Conservation (phyloP, 225 moss, liverwort and hornwort species). For the Neckera pumila region DNA sequence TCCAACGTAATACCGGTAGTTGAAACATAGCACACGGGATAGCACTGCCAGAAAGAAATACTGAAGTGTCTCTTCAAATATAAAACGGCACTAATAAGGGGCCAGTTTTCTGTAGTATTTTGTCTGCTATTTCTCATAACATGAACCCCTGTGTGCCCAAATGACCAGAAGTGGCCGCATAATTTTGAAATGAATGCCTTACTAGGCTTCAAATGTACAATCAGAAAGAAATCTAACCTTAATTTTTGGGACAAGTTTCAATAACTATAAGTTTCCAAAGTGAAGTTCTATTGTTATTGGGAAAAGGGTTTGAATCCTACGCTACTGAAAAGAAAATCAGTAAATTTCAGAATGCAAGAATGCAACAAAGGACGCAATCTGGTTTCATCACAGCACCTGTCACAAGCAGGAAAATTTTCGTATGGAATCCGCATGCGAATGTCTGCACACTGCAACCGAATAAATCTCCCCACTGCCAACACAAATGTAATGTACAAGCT, state of each 20-base stretch:
- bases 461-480: slow-evolving; percentile 90
- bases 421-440: slow-evolving; percentile 97
- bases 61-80: neutral
- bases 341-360: neutral
- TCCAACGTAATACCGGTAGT: neutral
- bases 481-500: slow-evolving; percentile 96
- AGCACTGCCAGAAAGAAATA: neutral
- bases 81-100: neutral
- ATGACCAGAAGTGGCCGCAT: neutral
- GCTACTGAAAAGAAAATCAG: neutral
- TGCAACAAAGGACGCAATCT: neutral
- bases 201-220: neutral
- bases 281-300: no score
- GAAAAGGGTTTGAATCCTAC: neutral
- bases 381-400: slow-evolving; percentile 35
- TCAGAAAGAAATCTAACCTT: neutral
- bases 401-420: slow-evolving; percentile 89
- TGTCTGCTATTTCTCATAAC: neutral
- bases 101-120: neutral
- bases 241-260: neutral
- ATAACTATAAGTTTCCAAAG: neutral
- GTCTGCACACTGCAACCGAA: slow-evolving; percentile 90
- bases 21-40: neutral
- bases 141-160: neutral
- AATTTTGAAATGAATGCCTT: neutral